Conservation (phyloP, 2,329 filamentous ascomycete genomes). For the Monosporascus sp. region DNA sequence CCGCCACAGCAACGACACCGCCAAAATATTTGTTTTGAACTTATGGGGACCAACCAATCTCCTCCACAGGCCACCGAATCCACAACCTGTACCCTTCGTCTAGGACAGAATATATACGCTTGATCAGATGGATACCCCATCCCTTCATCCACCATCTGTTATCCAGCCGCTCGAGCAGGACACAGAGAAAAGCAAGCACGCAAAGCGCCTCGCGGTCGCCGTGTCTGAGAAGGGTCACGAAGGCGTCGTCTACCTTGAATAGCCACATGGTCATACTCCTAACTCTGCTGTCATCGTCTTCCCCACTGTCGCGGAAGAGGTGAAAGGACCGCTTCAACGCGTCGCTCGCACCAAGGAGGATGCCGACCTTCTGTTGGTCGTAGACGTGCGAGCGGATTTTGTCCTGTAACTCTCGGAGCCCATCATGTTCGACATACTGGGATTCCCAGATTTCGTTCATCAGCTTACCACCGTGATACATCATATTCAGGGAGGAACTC, state of each 20-base stretch:
- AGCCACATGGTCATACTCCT: constrained; percentile 18
- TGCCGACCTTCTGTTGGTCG: constrained; percentile 7
- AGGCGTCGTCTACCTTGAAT: constrained; percentile 14
- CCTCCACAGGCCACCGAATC: constrained; percentile 26
- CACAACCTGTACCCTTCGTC: constrained; percentile 20
- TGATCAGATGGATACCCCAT: constrained; percentile 22
- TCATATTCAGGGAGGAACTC: constrained; percentile 17
- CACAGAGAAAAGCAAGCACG: constrained; percentile 23
- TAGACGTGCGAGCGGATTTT: constrained; percentile 8
- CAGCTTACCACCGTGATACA: constrained; percentile 22
- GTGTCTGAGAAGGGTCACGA: constrained; percentile 14
- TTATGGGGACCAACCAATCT: constrained; percentile 22
- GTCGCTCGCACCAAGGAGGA: constrained; percentile 9
- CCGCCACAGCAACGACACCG: neutral
- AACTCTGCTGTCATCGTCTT: constrained; percentile 14
- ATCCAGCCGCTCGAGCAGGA: constrained; percentile 23
- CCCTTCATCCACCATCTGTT: constrained; percentile 25
- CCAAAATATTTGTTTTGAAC: neutral
- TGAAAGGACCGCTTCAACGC: constrained; percentile 15
- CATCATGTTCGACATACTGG: constrained; percentile 12
- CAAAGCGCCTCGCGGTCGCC: constrained; percentile 18
- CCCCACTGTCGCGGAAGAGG: constrained; percentile 7
- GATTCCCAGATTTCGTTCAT: constrained; percentile 12
- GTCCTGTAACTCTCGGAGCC: constrained; percentile 15
- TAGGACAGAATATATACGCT: constrained; percentile 22